Conservation (phyloP, 176 grass and related monocot species). For the Miscanthus lutarioriparius region DNA sequence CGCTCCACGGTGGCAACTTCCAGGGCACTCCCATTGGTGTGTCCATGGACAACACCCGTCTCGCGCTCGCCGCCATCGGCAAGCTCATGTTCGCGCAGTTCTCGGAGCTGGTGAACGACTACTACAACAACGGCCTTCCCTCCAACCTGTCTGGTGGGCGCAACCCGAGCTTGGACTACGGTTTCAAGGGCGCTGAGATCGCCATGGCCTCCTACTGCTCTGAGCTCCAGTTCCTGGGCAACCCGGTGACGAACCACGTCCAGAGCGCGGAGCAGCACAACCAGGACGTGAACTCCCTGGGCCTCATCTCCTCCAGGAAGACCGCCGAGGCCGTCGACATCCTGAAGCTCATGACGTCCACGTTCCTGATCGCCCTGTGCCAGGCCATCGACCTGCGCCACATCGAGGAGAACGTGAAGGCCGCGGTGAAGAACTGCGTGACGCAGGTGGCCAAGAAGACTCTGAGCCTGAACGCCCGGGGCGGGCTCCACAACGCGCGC, state of each 20-base stretch:
- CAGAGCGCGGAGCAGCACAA: constrained; percentile 99
- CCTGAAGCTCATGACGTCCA: constrained; percentile 87
- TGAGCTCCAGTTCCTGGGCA: constrained; percentile 87
- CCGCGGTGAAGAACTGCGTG: constrained; percentile 70
- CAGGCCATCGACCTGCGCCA: constrained; percentile 85
- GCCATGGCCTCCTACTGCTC: constrained; percentile 98
- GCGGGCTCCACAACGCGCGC: constrained; percentile 66
- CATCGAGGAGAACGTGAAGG: constrained; percentile 85
- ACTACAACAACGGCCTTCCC: constrained; percentile 93
- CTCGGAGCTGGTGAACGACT: constrained; percentile 93
- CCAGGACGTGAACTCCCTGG: constrained; percentile 94
- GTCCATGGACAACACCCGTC: constrained; percentile 94
- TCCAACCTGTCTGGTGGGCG: constrained; percentile 87
- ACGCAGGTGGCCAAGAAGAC: constrained; percentile 71
- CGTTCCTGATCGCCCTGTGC: constrained; percentile 75
- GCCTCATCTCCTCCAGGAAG: constrained; percentile 89
- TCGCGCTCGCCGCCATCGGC: constrained; percentile 81
- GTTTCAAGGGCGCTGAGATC: constrained; percentile 92
- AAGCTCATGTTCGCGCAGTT: constrained; percentile 98
- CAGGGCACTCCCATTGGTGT: constrained; percentile 94
- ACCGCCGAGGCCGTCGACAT: constrained; percentile 86
- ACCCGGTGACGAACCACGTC: constrained; percentile 94
- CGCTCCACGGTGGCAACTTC: constrained; percentile 92
- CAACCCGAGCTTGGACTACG: constrained; percentile 94
- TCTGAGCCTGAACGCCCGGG: constrained; percentile 54